phyloP scores from a whole-genome alignment of 2,329 filamentous ascomycete species.

The Hymenoscyphus scutula region DNA sequence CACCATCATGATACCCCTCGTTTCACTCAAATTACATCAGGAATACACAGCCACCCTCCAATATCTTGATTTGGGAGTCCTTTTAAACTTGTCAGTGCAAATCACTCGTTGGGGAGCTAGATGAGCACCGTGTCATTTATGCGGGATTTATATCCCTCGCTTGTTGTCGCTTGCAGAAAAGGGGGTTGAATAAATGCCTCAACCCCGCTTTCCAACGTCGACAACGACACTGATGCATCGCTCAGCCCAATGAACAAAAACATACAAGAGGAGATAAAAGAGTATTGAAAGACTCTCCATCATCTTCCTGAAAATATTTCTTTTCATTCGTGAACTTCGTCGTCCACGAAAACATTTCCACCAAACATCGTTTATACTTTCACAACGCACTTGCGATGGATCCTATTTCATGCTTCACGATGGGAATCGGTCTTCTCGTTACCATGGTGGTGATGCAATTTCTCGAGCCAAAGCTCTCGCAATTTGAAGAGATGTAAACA shows the following conservation, averaged over 20 bases:
- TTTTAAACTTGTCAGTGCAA: background rate
- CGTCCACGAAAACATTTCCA: background rate
- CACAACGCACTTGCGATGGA: slow-evolving; percentile 14
- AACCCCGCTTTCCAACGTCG: background rate
- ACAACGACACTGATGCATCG: background rate
- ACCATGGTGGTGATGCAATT: slow-evolving; percentile 24
- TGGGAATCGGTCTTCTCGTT: slow-evolving; percentile 22
- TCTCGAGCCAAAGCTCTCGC: slow-evolving; percentile 7
- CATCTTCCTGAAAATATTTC: background rate
- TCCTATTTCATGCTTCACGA: slow-evolving; percentile 19
- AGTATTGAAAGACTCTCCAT: background rate
- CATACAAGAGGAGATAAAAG: background rate
- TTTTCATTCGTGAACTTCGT: background rate
- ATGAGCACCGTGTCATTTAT: background rate
- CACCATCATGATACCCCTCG: background rate
- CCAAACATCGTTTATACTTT: background rate
- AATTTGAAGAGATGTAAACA: background rate
- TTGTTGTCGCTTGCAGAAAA: slow-evolving; percentile 2
- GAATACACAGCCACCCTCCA: background rate
- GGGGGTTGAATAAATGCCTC: background rate
- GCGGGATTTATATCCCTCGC: background rate
- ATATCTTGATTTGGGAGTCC: background rate
- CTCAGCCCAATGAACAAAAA: background rate
- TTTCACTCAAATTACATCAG: background rate
- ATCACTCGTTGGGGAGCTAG: background rate